Percentiles rank a stretch among this genome's conserved stretches.
Conservation (phyloP, 306 rosid genomes). For the Ormosia semicastrata region DNA sequence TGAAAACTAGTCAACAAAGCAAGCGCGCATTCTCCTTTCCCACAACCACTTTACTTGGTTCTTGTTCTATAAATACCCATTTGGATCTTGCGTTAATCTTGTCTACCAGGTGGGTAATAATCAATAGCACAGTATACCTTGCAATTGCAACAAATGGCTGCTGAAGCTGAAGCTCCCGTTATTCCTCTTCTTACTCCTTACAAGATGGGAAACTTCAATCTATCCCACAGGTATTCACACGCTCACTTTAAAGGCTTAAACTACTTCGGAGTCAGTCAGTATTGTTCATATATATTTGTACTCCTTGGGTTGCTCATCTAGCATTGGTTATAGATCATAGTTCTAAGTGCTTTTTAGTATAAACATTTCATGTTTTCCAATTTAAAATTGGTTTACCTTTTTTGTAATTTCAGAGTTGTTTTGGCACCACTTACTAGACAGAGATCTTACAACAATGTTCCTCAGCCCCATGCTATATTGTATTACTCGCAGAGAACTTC, state of each 20-base stretch:
- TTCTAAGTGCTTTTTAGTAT: too few relatives aligned
- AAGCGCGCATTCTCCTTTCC: too few relatives aligned
- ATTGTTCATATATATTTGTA: too few relatives aligned
- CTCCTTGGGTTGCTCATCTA: background rate
- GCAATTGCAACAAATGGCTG: background rate
- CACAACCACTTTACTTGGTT: background rate
- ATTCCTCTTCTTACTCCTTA: slow-evolving; percentile 21
- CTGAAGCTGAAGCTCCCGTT: background rate
- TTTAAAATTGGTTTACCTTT: background rate
- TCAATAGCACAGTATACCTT: background rate
- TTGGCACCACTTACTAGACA: slow-evolving; percentile 49
- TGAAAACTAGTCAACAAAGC: too few relatives aligned
- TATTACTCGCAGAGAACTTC: slow-evolving; percentile 58
- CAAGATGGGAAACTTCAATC: slow-evolving; percentile 18
- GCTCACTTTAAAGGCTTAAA: background rate
- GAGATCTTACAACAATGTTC: slow-evolving; percentile 34
- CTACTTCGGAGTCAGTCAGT: background rate
- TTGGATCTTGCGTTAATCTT: background rate
- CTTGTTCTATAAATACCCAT: background rate
- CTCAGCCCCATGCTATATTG: slow-evolving; percentile 60
- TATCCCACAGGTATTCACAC: background rate
- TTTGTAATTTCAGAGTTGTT: slow-evolving; percentile 34
- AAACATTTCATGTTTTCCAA: too few relatives aligned
- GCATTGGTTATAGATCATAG: background rate
- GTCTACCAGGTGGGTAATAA: background rate